Conservation (phyloP, 805 yeast genomes). For the Isabelozyma gotoi region DNA sequence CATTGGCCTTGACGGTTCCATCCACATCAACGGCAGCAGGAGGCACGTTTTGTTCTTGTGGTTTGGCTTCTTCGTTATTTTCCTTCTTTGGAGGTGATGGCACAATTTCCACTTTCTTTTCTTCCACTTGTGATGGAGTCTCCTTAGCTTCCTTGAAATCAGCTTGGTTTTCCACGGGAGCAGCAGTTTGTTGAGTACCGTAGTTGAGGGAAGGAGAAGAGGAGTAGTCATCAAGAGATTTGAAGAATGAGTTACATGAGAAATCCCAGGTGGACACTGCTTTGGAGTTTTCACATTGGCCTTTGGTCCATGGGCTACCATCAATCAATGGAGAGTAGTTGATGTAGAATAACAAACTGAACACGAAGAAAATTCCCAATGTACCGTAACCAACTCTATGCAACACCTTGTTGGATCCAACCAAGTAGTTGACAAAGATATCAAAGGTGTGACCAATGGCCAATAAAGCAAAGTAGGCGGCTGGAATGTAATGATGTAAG, state of each 20-base stretch:
- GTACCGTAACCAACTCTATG: conserved; percentile 45
- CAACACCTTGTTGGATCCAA: conserved; percentile 36
- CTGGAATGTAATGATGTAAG: conserved; percentile 91
- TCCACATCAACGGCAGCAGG: conserved; percentile 10
- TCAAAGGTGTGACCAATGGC: conserved; percentile 72
- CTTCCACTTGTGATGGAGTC: conserved; percentile 14
- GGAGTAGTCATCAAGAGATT: conserved; percentile 23
- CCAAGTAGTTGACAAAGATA: conserved; percentile 42
- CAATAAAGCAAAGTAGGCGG: conserved; percentile 82
- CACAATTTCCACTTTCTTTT: conserved; percentile 3
- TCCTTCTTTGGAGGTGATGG: conserved; percentile 3
- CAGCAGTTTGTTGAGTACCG: conserved; percentile 1
- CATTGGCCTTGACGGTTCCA: conserved; percentile 2
- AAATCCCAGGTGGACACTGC: conserved; percentile 80
- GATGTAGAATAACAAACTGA: conserved; percentile 54
- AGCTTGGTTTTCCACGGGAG: conserved; percentile 14
- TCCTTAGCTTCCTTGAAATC: conserved; percentile 22
- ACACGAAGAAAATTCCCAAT: conserved; percentile 48
- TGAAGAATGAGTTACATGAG: conserved; percentile 64
- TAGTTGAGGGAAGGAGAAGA: conserved; percentile 6
- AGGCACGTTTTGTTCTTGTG: conserved; percentile 8
- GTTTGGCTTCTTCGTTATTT: conserved; percentile 4
- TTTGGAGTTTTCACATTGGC: conserved; percentile 61
- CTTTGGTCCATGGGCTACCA: conserved; percentile 78
- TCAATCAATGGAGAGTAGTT: conserved; percentile 72